Base-by-base conservation (phyloP, 129 eudicot species). In the Ambrosia trifida region DNA sequence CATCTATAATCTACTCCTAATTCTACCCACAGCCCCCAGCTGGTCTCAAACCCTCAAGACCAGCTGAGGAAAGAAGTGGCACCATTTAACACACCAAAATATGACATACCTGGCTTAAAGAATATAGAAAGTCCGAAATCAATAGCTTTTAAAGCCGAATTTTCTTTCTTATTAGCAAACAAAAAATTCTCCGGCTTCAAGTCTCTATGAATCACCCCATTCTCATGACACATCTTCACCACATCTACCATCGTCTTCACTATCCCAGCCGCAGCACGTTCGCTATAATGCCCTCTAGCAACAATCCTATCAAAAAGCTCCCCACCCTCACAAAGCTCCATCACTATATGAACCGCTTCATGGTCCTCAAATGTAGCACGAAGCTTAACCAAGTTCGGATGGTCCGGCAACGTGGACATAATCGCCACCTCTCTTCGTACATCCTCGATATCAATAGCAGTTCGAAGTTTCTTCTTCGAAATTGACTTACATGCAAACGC, bases 41-140 rank as follows among this genome's bases (percentile, higher is more conserved):
- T 0, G 28, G 28, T 0, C 28, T 24, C 28, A 24, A 24, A 24
- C 28, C 1, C 28, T 24, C 1, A n/a, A n/a, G 28, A 24, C 28
- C 28, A 24, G 0, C 0, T 0, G 1, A 24, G 28, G 28, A 24
- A 24, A 24, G 28, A 24, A 24, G 28, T 0, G 28, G 28, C 28
- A 24, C 28, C 44, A 10, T 6, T 7, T 7, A 72, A 41, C 11
- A 40, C 10, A 40, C 5, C 4, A 11, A 16, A 51, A n/a, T 1
- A 60, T 5, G 24, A 59, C 44, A 49, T 76, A 94, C 98, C 98
- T 74, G 96, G 96, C 71, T 85, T 88, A 74, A 89, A 94, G 79
- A 94, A 94, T 16, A 94, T 96, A 11, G 98, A 94, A 80, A 94
- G 90, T 24, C 98, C 98, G 41, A 94, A 94, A 89, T 94, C 98